Base-by-base conservation (phyloP, 306 rosid species). In the Glycine soja region DNA sequence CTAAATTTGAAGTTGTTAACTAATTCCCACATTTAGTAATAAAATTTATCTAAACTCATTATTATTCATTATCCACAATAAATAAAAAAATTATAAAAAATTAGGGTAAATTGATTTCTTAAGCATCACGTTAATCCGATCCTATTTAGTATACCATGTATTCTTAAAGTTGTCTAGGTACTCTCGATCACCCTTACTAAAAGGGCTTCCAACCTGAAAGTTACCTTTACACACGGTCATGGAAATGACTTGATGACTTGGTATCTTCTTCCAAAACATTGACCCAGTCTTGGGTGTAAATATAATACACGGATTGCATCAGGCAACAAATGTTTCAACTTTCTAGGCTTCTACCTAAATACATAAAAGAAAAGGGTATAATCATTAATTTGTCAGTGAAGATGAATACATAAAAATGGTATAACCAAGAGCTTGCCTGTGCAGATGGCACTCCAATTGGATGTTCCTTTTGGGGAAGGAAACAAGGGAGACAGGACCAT, bases 401-500 rank as follows among this genome's bases (percentile, higher is more conserved):
- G 74, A 40, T 80, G 83, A 75, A 62, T 50, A 34, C 56, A 80
- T 58, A 32, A 67, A 75, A 48, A 30, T 18, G 19, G 54, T 36
- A 46, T 61, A 48, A 47, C 67, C 69, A 32, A 15, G 48, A 70
- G n/a, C 38, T 58, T 67, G 32, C 46, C 38, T 5, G 66, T 64
- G 79, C 73, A 75, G 80, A 56, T 80, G 80, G 82, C 52, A 4
- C 18, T 77, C 64, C 30, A 58, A 74, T 81, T 51, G 43, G 61
- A 65, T 74, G 58, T 69, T 69, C 72, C 84, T 74, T 72, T 72
- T 40, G 50, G 15, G 78, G 78, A 65, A 30, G 58, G 72, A 71
- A 74, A 65, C 56, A 43, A 18, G 12, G 12, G 53, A 36, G 71
- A 52, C 24, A 70, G 85, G 83, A 65, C 85, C 86, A 64, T 82